Base-by-base conservation (phyloP, 2,329 filamentous ascomycete species). In the Balansia obtecta region DNA sequence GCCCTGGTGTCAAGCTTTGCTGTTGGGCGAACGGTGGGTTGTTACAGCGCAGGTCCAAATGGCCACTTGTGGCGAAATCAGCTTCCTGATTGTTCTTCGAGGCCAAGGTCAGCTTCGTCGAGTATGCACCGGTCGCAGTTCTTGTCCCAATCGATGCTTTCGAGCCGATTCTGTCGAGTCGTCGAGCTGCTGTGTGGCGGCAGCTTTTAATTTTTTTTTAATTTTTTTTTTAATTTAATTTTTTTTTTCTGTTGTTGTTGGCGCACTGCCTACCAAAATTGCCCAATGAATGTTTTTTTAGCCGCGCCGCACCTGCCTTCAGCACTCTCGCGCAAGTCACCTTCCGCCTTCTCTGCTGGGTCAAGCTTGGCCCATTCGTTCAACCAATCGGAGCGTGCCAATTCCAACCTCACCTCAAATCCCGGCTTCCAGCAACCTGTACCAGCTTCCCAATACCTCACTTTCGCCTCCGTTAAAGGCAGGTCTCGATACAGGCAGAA, bases 371-470 rank as follows among this genome's bases (percentile, higher is more conserved):
- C 59, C 54, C 56, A 58, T 15, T 55, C 18, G 5, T 20, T 10
- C 53, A 54, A 32, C 67, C 67, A 70, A 71, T 70, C 62, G 68
- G 52, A 58, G 52, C 34, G 10, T 52, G 53, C 53, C 65, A 67
- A 70, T 68, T 66, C 67, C 60, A 63, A 67, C 66, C 61, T 70
- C 65, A 63, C 59, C 56, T 63, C 61, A 61, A 65, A 62, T 50
- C 50, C 44, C 47, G 32, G 41, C 50, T 15, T 45, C 27, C 39
- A 30, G 44, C 33, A 3, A 46, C 40, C 27, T 34, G 46, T 45
- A 45, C 39, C 48, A 51, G 57, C 32, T 59, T 59, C 55, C 56
- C 56, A 59, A 52, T 59, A 59, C 56, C 57, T 57, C 60, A 56
- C 55, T 52, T 57, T 58, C 56, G 56, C 56, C 55, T 58, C 56